Evolutionary conservation across 495 filamentous ascomycete genomes (phyloP), one percentile per base, ranked within the genome.

Genomic region (Penicillium simplicissimum): DNA sequence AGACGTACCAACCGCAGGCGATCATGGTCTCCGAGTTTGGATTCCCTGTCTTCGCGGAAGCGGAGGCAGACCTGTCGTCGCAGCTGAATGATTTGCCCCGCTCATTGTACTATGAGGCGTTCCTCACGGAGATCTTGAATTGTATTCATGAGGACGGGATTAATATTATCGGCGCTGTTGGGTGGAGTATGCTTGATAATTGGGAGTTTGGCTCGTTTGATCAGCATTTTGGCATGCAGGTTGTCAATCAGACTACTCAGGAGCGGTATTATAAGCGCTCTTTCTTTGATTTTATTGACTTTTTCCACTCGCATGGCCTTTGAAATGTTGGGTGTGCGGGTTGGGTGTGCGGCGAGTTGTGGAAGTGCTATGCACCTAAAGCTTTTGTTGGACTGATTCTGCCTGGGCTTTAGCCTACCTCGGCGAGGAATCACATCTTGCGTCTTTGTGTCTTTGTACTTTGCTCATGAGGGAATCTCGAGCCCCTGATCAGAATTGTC

Each of bases 261-360:
- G 35, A 55, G 15, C 52, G 52, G 33, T 37, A 36, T 14, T 55
- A 21, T 35, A 55, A 55, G 35, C 33, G 52, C 7, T 55, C 35
- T 8, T 55, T 55, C 42, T 40, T 55, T 28, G 33, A 52, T 14
- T 34, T 52, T 8, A 19, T 52, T 47, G 25, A 60, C 19, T 33
- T 64, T 53, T 40, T 60, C 43, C 58, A 64, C 40, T 37, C 62
- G 13, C 35, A 64, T 2, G 19, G 62, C 25, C 19, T 59, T 21
- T 21, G 15, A 45, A 45, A 45, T 45, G 21, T 23, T 1, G 19
- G 9, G n/a, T 4, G n/a, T 45, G 1, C 3, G 2, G 17, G 21
- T 23, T 1, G 19, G 9, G n/a, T 4, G n/a, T 45, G 1, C 3
- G 2, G 17, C 9, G 17, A 9, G 19, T 23, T 9, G n/a, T 42